Percentiles rank a stretch among this genome's conserved stretches.
These are phyloP conservation scores for Elsinoe perseae DNA, from an alignment of 2,329 filamentous ascomycete species.

Conservation along the genomic window DNA sequence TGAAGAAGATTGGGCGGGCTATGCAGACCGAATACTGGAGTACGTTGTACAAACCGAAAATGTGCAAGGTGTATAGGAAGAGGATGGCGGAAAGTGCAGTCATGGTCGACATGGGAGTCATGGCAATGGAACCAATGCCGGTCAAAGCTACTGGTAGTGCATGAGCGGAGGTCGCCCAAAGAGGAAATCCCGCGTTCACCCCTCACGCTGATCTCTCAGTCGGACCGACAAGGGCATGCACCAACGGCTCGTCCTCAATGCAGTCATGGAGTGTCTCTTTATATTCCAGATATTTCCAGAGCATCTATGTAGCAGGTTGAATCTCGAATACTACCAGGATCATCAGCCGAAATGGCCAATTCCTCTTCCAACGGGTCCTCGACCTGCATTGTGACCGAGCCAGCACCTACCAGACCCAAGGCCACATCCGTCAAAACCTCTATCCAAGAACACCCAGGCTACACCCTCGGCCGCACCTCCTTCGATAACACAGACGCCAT, in stretches of 20 bases:
- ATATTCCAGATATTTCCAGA: neutral
- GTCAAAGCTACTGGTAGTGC: neutral
- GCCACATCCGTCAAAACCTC: constrained; percentile 4
- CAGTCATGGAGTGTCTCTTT: neutral
- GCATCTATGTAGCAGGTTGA: neutral
- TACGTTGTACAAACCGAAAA: neutral
- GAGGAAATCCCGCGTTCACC: neutral
- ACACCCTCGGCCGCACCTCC: neutral
- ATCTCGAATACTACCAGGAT: neutral
- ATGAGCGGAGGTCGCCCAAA: neutral
- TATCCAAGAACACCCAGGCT: neutral
- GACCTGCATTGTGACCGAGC: constrained; percentile 6
- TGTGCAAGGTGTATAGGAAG: neutral
- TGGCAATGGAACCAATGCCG: neutral
- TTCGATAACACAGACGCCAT: neutral
- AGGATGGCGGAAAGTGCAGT: neutral
- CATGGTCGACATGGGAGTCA: neutral
- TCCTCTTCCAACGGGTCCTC: constrained; percentile 6
- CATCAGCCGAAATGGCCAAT: neutral
- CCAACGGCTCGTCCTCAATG: neutral
- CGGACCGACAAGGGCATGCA: neutral
- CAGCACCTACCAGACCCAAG: neutral
- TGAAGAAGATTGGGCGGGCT: neutral
- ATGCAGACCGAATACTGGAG: neutral
- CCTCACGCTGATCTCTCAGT: constrained; percentile 12